Conservation (phyloP, 1,284 basidiomycete genomes). For the Pyrrhoderma noxium region DNA sequence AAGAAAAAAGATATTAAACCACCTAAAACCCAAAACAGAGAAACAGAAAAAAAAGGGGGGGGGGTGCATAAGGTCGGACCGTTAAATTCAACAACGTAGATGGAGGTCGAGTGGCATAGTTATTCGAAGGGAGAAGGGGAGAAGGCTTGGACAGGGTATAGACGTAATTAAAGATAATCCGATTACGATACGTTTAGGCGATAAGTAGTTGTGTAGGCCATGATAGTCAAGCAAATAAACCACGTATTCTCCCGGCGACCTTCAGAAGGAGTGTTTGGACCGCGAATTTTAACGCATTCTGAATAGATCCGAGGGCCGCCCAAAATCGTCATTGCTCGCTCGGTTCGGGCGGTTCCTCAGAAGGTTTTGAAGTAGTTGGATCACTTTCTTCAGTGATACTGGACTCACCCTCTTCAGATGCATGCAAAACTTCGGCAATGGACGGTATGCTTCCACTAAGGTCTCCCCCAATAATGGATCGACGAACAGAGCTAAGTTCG, state of each 20-base stretch:
- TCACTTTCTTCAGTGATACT: background rate
- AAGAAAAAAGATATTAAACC: background rate
- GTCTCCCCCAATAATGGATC: slow-evolving; percentile 17
- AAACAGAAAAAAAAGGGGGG: background rate
- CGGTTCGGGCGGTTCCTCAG: slow-evolving; percentile 13
- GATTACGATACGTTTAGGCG: too few relatives aligned
- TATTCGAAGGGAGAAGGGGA: background rate
- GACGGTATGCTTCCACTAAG: background rate
- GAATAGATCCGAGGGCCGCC: slow-evolving; percentile 47
- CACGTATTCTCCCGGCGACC: slow-evolving; percentile 44
- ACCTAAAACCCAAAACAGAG: too few relatives aligned
- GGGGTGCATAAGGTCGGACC: slow-evolving; percentile 2
- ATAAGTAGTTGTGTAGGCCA: background rate
- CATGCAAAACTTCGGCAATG: slow-evolving; percentile 16
- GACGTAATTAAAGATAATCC: background rate
- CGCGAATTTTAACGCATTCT: slow-evolving; percentile 38
- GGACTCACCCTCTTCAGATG: background rate
- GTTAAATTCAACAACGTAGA: background rate
- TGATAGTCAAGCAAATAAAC: slow-evolving; percentile 9
- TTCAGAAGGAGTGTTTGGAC: slow-evolving; percentile 44
- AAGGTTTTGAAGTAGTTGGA: slow-evolving; percentile 13
- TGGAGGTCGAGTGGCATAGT: background rate
- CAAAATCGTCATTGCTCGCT: slow-evolving; percentile 43
- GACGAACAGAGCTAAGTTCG: background rate
- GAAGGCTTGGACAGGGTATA: background rate